A percentile compares a stretch with the other conserved stretches of the same genome.
These are phyloP conservation scores for Blastobotrys arbuscula DNA, from an alignment of 1,139 yeast genomes.

Conservation along the genomic window DNA sequence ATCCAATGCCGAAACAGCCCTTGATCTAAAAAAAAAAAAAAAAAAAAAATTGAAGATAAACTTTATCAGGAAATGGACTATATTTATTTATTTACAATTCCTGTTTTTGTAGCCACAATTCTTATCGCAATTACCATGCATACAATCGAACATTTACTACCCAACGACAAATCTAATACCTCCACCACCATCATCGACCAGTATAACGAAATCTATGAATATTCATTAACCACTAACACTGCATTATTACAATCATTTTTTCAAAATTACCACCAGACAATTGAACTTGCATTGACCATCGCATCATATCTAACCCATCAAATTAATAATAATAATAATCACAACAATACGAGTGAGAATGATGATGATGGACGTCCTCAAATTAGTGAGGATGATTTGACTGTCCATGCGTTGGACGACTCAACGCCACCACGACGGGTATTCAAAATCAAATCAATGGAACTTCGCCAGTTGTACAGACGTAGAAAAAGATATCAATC, in stretches of 20 bases:
- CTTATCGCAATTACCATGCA: too few species aligned
- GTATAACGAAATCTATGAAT: background rate
- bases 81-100: too few species aligned
- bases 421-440: conserved; percentile 1
- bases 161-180: too few species aligned
- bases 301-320: background rate
- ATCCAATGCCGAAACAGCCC: too few species aligned
- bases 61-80: too few species aligned
- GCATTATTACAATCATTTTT: background rate
- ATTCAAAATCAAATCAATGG: background rate
- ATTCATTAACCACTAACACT: background rate
- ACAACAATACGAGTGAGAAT: background rate
- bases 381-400: background rate
- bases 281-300: background rate
- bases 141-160: too few species aligned
- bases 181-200: background rate
- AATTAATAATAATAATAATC: background rate
- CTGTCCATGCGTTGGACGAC: background rate
- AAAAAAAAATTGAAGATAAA: too few species aligned
- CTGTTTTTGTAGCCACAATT: too few species aligned
- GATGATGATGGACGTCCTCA: too few species aligned
- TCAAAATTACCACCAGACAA: too few species aligned
- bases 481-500: background rate
- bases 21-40: too few species aligned
- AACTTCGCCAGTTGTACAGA: background rate